Evolutionary conservation across 306 rosid species (phyloP).

Genomic region (Vigna radiata): DNA sequence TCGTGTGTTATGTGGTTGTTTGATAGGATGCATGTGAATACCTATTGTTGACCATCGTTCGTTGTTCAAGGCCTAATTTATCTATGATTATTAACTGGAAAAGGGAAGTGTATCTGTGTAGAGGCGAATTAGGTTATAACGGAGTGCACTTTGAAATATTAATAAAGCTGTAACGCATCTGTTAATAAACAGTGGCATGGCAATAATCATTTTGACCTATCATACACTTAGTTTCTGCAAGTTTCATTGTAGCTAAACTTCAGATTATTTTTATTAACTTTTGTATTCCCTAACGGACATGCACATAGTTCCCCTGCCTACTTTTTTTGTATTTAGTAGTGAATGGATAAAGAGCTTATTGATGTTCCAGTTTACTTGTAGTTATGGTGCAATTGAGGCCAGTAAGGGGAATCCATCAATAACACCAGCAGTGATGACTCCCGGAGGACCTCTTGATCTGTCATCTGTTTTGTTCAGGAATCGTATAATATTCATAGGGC

Average conservation of each 20-base stretch:
- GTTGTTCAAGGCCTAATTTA: slow-evolving; percentile 12
- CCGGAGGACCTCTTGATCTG: slow-evolving; percentile 90
- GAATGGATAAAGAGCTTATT: slow-evolving; percentile 31
- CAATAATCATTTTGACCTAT: slow-evolving; percentile 4
- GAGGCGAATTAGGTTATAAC: slow-evolving; percentile 27
- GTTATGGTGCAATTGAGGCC: slow-evolving; percentile 79
- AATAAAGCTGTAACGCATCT: not conserved
- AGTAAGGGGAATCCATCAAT: slow-evolving; percentile 76
- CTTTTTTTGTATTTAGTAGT: not conserved
- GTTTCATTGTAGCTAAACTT: not conserved
- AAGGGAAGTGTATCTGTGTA: not conserved
- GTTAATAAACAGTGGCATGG: slow-evolving; percentile 11
- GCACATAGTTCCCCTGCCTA: not conserved
- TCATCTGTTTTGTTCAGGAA: slow-evolving; percentile 85
- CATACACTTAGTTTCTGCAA: not conserved
- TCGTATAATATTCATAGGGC: slow-evolving; percentile 93
- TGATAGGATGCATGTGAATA: slow-evolving; percentile 13
- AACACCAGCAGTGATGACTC: slow-evolving; percentile 94
- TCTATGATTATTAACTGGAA: slow-evolving; percentile 21
- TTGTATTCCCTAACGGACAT: not conserved
- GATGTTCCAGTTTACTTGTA: slow-evolving; percentile 47
- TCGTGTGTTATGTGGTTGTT: slow-evolving; percentile 14
- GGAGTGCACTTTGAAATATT: not conserved
- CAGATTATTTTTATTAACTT: slow-evolving; percentile 1
- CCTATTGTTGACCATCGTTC: slow-evolving; percentile 15